Conservation (phyloP, 129 eudicot species). For the Chrysanthemum lavandulifolium region DNA sequence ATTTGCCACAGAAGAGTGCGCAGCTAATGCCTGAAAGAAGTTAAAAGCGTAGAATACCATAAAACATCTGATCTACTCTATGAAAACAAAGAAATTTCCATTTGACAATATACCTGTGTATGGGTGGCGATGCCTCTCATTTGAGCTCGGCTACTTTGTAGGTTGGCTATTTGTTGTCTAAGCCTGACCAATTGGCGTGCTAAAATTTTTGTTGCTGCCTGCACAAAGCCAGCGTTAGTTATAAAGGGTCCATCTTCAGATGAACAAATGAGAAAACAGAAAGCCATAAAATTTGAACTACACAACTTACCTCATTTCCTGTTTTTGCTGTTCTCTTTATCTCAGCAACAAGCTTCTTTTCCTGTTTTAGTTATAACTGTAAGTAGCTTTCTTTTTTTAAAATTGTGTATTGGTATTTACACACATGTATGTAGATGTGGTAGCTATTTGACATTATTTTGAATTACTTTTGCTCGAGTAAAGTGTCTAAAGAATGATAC, state of each 20-base stretch:
- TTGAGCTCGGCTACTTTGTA: slow-evolving; percentile 97
- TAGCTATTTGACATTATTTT: slow-evolving; percentile 4
- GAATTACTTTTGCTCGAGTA: background rate
- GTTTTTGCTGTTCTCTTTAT: slow-evolving; percentile 95
- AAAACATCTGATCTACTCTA: background rate
- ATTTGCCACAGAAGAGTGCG: slow-evolving; percentile 89
- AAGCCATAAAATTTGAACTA: background rate
- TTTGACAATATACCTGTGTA: slow-evolving; percentile 62
- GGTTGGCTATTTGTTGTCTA: slow-evolving; percentile 93
- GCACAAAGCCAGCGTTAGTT: slow-evolving; percentile 24
- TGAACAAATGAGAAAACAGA: background rate
- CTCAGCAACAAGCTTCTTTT: slow-evolving; percentile 95
- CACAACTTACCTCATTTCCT: slow-evolving; percentile 78
- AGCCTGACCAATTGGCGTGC: slow-evolving; percentile 94
- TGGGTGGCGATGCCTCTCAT: slow-evolving; percentile 96
- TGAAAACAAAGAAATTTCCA: slow-evolving; percentile 4
- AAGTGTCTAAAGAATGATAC: background rate
- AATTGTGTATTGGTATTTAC: background rate
- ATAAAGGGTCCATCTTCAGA: slow-evolving; percentile 18
- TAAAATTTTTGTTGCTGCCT: slow-evolving; percentile 92
- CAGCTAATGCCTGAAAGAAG: slow-evolving; percentile 75
- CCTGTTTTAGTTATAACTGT: slow-evolving; percentile 47
- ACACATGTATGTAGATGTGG: background rate
- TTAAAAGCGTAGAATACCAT: slow-evolving; percentile 13
- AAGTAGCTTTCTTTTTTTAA: background rate